Conservation (phyloP, 75 land plant genomes). For the Sequoiadendron giganteum region DNA sequence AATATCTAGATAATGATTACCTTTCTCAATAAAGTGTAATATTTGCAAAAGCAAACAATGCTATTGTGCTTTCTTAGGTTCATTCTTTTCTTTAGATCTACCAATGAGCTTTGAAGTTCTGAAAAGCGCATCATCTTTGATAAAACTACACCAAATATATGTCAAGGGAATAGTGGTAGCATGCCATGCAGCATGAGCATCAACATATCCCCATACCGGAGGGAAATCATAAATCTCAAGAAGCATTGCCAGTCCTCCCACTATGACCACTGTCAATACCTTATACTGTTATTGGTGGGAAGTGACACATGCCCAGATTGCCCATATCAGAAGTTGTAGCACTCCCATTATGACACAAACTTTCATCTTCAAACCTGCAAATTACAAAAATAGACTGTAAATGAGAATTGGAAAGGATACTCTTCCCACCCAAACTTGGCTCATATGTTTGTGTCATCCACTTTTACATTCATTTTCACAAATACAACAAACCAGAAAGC, state of each 20-base stretch:
- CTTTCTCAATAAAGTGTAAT: neutral
- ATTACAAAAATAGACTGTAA: neutral
- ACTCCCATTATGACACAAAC: conserved; percentile 72
- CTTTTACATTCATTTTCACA: neutral
- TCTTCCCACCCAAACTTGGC: neutral
- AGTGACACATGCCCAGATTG: conserved; percentile 64
- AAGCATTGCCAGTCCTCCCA: conserved; percentile 65
- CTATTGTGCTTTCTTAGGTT: conserved; percentile 36
- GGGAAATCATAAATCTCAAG: conserved; percentile 92
- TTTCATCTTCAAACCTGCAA: conserved; percentile 79
- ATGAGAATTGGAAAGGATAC: neutral
- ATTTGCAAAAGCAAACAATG: neutral
- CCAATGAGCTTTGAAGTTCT: conserved; percentile 50
- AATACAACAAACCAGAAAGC: neutral
- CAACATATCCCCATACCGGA: conserved; percentile 69
- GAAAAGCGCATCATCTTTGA: conserved; percentile 72
- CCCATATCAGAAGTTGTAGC: conserved; percentile 68
- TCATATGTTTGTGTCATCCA: neutral
- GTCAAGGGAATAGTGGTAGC: conserved; percentile 75
- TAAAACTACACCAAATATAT: conserved; percentile 93
- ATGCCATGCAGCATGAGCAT: conserved; percentile 92
- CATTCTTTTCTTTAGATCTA: conserved; percentile 27
- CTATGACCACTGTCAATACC: conserved; percentile 69
- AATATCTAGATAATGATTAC: neutral
- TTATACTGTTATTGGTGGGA: conserved; percentile 79